phyloP scores from a whole-genome alignment of 805 yeast species.

The Lipomyces yamadae region DNA sequence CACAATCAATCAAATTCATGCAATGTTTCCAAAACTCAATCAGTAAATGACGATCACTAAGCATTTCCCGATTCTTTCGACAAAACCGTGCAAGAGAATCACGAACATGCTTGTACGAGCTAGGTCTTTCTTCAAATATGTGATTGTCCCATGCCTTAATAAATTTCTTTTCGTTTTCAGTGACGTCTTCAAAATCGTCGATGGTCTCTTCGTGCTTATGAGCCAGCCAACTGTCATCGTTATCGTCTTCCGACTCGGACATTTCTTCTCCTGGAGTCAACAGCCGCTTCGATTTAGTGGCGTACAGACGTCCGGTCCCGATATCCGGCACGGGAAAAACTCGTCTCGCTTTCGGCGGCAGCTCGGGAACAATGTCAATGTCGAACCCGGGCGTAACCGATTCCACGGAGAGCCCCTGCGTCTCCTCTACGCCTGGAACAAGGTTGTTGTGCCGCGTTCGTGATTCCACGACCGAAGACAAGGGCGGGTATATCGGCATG shows the following conservation, averaged over 20 bases:
- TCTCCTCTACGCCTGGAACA: slow-evolving; percentile 10
- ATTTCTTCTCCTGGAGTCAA: slow-evolving; percentile 28
- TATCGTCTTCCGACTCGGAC: slow-evolving; percentile 34
- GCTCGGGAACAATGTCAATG: slow-evolving; percentile 29
- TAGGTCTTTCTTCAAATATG: slow-evolving; percentile 34
- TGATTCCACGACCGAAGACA: neutral
- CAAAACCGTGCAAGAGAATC: slow-evolving; percentile 33
- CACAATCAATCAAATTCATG: slow-evolving; percentile 28
- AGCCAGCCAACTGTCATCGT: slow-evolving; percentile 30
- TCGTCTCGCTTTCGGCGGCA: slow-evolving; percentile 29
- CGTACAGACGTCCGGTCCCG: slow-evolving; percentile 17
- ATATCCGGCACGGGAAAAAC: slow-evolving; percentile 26
- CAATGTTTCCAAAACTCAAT: slow-evolving; percentile 35
- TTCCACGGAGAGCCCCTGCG: slow-evolving; percentile 1
- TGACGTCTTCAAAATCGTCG: slow-evolving; percentile 35
- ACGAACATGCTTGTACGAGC: slow-evolving; percentile 27
- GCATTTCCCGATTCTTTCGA: slow-evolving; percentile 17
- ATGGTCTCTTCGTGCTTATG: slow-evolving; percentile 35
- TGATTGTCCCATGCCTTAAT: slow-evolving; percentile 35
- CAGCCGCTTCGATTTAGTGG: slow-evolving; percentile 28
- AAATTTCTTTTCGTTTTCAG: slow-evolving; percentile 28
- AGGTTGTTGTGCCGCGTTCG: neutral
- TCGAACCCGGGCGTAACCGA: slow-evolving; percentile 13
- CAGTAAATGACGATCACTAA: slow-evolving; percentile 15
- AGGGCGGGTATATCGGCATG: slow-evolving; percentile 8